A percentile compares a stretch with the other conserved stretches of the same genome.
phyloP scores from a whole-genome alignment of 768 basidiomycete genomes.

The Astraeus odoratus region DNA sequence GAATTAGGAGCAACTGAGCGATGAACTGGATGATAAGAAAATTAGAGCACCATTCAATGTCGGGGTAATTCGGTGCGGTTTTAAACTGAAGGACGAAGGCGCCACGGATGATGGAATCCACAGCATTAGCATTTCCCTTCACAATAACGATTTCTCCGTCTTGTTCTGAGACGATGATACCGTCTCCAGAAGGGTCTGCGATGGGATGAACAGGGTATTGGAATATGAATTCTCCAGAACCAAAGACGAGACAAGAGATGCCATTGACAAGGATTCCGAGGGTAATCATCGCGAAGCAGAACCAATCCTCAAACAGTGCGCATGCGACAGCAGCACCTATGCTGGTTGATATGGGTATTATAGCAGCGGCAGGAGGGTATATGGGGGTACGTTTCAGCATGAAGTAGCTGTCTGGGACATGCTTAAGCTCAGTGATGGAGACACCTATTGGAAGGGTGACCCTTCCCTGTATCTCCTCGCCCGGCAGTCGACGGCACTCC shows the following conservation, averaged over 20 bases:
- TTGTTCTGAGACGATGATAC: slow-evolving; percentile 15
- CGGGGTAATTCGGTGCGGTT: slow-evolving; percentile 19
- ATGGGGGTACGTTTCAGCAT: slow-evolving; percentile 14
- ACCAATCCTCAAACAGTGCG: slow-evolving; percentile 28
- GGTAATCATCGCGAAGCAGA: slow-evolving; percentile 27
- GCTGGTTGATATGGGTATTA: slow-evolving; percentile 25
- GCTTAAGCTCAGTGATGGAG: slow-evolving; percentile 21
- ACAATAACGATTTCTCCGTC: slow-evolving; percentile 23
- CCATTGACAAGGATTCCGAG: slow-evolving; percentile 27
- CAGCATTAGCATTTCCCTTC: slow-evolving; percentile 22
- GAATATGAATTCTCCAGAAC: slow-evolving; percentile 25
- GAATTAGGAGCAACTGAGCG: slow-evolving; percentile 28
- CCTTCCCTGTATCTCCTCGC: slow-evolving; percentile 17
- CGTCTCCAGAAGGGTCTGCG: slow-evolving; percentile 25
- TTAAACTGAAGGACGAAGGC: slow-evolving; percentile 22
- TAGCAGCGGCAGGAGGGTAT: slow-evolving; percentile 20
- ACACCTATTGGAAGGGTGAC: slow-evolving; percentile 18
- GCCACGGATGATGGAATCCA: slow-evolving; percentile 27
- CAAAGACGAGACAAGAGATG: slow-evolving; percentile 27
- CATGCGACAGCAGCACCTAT: slow-evolving; percentile 22
- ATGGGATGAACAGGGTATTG: slow-evolving; percentile 19
- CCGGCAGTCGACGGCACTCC: slow-evolving; percentile 11
- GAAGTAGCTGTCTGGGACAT: slow-evolving; percentile 14
- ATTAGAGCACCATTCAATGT: slow-evolving; percentile 26
- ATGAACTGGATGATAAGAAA: slow-evolving; percentile 29